Evolutionary conservation across 306 rosid genomes (phyloP), one percentile per base, ranked within the genome.

Genomic region (Myrica gale): DNA sequence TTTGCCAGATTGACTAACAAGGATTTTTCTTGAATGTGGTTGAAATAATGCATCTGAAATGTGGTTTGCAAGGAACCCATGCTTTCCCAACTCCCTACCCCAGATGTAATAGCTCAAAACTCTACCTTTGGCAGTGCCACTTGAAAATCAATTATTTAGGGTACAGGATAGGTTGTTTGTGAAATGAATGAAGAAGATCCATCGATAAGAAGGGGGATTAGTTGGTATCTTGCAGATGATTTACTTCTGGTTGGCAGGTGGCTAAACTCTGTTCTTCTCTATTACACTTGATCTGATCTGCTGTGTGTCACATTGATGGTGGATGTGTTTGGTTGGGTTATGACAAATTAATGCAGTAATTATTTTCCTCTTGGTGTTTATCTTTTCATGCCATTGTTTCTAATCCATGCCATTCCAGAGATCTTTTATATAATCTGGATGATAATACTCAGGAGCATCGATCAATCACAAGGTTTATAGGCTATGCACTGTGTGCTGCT

Each of bases 401-500:
- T 41, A 42, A 65, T 65, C 10, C 10, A 41, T 65, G 23, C 41
- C 9, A 11, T 63, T 26, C 5, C 37, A 54, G 15, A 16, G 5
- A 62, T 63, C 16, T 66, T 37, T 76, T 43, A 17, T 47, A 5
- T 69, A 23, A 70, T 60, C 23, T 7, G 9, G 1, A 42, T 42
- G 23, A 65, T 65, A 17, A 42, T 42, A 80, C 79, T 75, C 78
- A 92, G 97, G 96, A 90, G 74, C 93, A 89, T 72, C 90, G 96
- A 69, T 88, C 96, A 7, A 88, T 95, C 54, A 76, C 97, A 54
- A 89, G 97, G 77, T 95, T 95, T 89, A 89, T 95, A 76, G 96
- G 96, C 32, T 92, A 92, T 78, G 98, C 97, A n/a, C 74, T 95
- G 47, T 95, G 96, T 71, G 98, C 98, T 81, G 96, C 93, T 74